Evolutionary conservation across 2,329 filamentous ascomycete species (phyloP).

Genomic region (Fusarium tanahbumbuense): DNA sequence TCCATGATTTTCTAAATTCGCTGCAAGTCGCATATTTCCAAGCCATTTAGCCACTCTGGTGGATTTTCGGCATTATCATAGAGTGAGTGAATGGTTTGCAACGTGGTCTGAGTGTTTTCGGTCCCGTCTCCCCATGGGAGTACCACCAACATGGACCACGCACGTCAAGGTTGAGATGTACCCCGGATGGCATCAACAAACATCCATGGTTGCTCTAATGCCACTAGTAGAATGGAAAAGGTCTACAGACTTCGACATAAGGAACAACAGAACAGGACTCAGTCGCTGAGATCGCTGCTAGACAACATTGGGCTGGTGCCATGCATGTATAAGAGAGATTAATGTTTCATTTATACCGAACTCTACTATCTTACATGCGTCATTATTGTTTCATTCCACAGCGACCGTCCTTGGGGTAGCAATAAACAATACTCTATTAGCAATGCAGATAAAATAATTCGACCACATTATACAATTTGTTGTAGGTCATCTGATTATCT

Average conservation of each 20-base stretch:
- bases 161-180: conserved; percentile 7
- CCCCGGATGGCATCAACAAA: conserved; percentile 13
- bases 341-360: conserved; percentile 8
- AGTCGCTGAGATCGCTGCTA: background rate
- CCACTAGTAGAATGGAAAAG: background rate
- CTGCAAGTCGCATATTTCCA: background rate
- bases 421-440: background rate
- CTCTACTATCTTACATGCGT: conserved; percentile 19
- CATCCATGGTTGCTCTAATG: conserved; percentile 19
- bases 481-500: background rate
- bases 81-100: background rate
- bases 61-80: background rate
- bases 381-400: conserved; percentile 38
- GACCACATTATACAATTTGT: background rate
- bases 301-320: background rate
- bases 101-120: background rate
- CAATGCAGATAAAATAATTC: background rate
- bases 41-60: background rate
- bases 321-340: background rate
- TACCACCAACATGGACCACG: conserved; percentile 15
- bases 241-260: background rate
- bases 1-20: background rate
- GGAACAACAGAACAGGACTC: background rate
- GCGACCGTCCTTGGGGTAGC: conserved; percentile 20
- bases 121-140: background rate